A percentile compares a stretch with the other conserved stretches of the same genome.
Evolutionary conservation across 352 stramenopile species (phyloP).

Genomic region (Globisporangium takayamanum): DNA sequence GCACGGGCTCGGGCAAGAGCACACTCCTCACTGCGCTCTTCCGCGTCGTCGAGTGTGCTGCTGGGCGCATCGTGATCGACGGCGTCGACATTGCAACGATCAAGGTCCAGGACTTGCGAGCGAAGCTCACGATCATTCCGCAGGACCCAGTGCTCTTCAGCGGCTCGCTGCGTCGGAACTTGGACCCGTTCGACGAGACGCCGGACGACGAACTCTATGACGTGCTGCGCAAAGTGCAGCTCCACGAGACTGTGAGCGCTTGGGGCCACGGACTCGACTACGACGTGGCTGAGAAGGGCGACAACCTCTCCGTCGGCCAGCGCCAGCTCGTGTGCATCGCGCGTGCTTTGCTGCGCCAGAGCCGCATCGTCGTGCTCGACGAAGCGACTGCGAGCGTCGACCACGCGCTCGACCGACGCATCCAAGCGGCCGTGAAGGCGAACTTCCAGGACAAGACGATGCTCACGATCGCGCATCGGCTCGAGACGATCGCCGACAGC

Average conservation of each 20-base stretch:
- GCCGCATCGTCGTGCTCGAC: conserved; percentile 89
- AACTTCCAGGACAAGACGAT: conserved; percentile 82
- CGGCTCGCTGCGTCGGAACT: conserved; percentile 81
- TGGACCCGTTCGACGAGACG: conserved; percentile 84
- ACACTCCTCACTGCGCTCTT: conserved; percentile 33
- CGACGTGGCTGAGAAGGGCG: conserved; percentile 80
- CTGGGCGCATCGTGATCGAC: conserved; percentile 79
- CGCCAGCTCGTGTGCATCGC: conserved; percentile 93
- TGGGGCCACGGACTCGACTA: conserved; percentile 55
- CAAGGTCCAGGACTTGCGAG: conserved; percentile 19
- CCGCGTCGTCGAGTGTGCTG: conserved; percentile 23
- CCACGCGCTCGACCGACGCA: conserved; percentile 40
- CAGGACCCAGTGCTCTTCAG: conserved; percentile 88
- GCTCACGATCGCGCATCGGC: conserved; percentile 91
- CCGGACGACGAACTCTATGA: conserved; percentile 35
- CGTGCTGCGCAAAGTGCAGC: conserved; percentile 24
- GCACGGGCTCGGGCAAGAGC: conserved; percentile 33
- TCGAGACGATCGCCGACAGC: conserved; percentile 91
- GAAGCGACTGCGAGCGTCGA: conserved; percentile 93
- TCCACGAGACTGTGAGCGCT: conserved; percentile 12
- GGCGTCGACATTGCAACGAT: conserved; percentile 64
- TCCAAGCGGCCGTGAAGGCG: conserved; percentile 52
- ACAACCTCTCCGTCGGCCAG: conserved; percentile 93
- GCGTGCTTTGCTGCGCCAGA: conserved; percentile 81
- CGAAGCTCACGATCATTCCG: conserved; percentile 62